phyloP scores from a whole-genome alignment of 768 basidiomycete species.

The Russula lepida region DNA sequence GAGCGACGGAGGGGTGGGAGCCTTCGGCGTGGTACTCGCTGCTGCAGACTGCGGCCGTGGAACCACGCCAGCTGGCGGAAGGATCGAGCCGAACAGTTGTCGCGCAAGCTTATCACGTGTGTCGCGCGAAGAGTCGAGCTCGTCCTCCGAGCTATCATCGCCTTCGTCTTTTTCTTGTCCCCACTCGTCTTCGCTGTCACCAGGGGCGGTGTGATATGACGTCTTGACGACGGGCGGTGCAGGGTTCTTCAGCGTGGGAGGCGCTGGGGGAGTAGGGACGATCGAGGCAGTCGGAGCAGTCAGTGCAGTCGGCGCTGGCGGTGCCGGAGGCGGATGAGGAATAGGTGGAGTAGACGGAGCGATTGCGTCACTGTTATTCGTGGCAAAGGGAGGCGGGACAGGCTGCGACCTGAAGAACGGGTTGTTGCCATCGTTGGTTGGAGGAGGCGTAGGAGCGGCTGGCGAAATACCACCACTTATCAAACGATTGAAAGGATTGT shows the following conservation, averaged over 20 bases:
- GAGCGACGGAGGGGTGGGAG: constrained; percentile 26
- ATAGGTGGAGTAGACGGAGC: constrained; percentile 25
- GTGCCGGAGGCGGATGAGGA: constrained; percentile 27
- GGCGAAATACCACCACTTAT: constrained; percentile 40
- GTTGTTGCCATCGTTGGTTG: constrained; percentile 49
- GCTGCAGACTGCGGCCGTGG: constrained; percentile 42
- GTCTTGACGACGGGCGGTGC: constrained; percentile 45
- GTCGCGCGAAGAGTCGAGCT: constrained; percentile 54
- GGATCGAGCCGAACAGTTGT: constrained; percentile 65
- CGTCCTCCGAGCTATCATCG: constrained; percentile 72
- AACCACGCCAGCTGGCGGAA: constrained; percentile 35
- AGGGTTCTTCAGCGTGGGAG: constrained; percentile 38
- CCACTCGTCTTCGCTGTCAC: constrained; percentile 70
- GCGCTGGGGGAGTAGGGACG: background rate
- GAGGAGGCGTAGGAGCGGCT: constrained; percentile 29
- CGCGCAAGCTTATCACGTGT: constrained; percentile 66
- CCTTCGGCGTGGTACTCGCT: constrained; percentile 10
- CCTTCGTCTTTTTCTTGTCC: constrained; percentile 67
- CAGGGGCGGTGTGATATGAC: constrained; percentile 54
- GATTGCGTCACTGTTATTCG: constrained; percentile 26
- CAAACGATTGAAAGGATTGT: constrained; percentile 75
- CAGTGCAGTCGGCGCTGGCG: constrained; percentile 3
- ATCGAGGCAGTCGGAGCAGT: background rate
- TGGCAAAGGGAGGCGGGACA: constrained; percentile 25
- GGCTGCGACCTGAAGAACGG: constrained; percentile 62